Base-by-base conservation (phyloP, 2,329 filamentous ascomycete genomes). In the Clonostachys rhizophaga region DNA sequence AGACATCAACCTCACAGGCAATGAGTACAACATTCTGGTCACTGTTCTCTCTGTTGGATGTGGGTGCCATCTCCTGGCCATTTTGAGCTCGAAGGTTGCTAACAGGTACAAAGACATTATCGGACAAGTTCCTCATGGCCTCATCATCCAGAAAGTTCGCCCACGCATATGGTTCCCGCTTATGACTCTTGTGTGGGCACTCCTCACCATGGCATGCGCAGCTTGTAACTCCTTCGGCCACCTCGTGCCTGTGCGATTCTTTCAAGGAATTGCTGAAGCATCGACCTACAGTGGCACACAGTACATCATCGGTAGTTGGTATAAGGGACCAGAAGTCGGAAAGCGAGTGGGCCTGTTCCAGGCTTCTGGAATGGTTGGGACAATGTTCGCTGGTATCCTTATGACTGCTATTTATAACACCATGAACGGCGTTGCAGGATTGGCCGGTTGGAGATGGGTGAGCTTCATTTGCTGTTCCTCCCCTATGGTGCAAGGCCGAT, bases 261-360 rank as follows among this genome's bases (percentile, higher is more conserved):
- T 58, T 17, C 54, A 56, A 7, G 58, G 58, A 2, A 34, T 61
- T 3, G 52, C 49, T 2, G 58, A 61, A 34, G 57, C 57, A 2
- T 55, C 51, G 16, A 60, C 57, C 5, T 61, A 59, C 34, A 55
- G 53, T 8, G 58, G 59, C 11, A 62, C 49, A 30, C 61, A 64
- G 35, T 67, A 67, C 48, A 58, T 67, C 47, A 56, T 67, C 10
- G 64, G 64, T 8, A 60, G 72, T 0, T 82, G 79, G 78, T 83
- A 82, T 53, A 80, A 72, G 34, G 47, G 47, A 1, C 54, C 54
- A 8, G 79, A 83, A 50, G 70, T 83, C 0, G 78, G 76, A 3
- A 83, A 83, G 54, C 69, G 80, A 2, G 74, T 70, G 5, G 78
- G 75, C 30, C 73, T 83, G 33, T 84, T 83, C 57, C 79, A 75